Conservation (phyloP, 768 basidiomycete genomes). For the Trametes sanguinea region DNA sequence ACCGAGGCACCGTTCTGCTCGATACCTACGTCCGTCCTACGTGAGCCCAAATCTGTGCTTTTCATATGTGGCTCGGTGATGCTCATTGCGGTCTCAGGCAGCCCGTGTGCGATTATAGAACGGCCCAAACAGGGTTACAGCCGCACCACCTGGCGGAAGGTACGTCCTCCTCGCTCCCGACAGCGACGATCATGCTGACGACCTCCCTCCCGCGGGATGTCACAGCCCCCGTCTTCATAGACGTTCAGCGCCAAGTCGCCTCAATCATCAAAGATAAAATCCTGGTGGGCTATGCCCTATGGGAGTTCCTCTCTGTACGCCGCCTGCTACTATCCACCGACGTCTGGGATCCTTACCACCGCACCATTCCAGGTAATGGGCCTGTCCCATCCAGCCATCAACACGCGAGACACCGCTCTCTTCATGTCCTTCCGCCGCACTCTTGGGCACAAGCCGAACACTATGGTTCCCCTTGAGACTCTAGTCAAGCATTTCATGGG, state of each 20-base stretch:
- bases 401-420: constrained; percentile 57
- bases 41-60: constrained; percentile 36
- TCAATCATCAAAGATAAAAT: constrained; percentile 48
- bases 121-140: constrained; percentile 48
- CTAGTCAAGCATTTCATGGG: constrained; percentile 51
- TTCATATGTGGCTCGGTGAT: constrained; percentile 1
- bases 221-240: constrained; percentile 50
- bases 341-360: constrained; percentile 3
- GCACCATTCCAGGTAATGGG: constrained; percentile 45
- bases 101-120: constrained; percentile 48
- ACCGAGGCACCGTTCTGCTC: constrained; percentile 45
- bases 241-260: constrained; percentile 48
- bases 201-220: neutral
- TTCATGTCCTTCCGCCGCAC: constrained; percentile 52
- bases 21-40: constrained; percentile 58
- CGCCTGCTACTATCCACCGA: neutral
- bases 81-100: constrained; percentile 38
- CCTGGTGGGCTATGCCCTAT: constrained; percentile 56
- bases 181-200: neutral
- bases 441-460: constrained; percentile 37
- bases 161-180: constrained; percentile 21
- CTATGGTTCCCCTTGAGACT: constrained; percentile 39
- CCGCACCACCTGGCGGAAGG: constrained; percentile 43
- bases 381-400: constrained; percentile 50
- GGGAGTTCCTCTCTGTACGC: constrained; percentile 55